These are phyloP conservation scores for Lipomyces chichibuensis DNA, from an alignment of 805 yeast genomes.

Conservation along the genomic window DNA sequence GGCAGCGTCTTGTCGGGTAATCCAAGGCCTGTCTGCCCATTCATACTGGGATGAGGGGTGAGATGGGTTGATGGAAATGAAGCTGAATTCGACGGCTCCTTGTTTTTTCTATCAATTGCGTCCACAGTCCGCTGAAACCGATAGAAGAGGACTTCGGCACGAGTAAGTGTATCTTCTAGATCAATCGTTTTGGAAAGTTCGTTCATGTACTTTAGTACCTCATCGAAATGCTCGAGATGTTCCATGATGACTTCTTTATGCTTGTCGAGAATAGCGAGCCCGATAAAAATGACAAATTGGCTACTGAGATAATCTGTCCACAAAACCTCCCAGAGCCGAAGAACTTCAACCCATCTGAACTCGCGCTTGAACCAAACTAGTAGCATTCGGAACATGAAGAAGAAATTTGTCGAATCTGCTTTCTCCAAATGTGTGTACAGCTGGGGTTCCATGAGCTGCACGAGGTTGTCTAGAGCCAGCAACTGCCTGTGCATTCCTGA, in stretches of 20 bases:
- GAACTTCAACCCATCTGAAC: slow-evolving; percentile 73
- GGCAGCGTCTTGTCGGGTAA: slow-evolving; percentile 31
- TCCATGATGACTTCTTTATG: slow-evolving; percentile 76
- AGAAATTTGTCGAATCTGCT: slow-evolving; percentile 86
- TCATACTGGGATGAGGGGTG: not conserved
- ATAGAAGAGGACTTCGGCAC: slow-evolving; percentile 81
- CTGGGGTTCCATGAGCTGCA: slow-evolving; percentile 88
- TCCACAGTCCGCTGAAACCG: slow-evolving; percentile 79
- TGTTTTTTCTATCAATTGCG: slow-evolving; percentile 58
- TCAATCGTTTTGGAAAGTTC: slow-evolving; percentile 79
- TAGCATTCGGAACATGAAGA: slow-evolving; percentile 93
- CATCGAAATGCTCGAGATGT: slow-evolving; percentile 80
- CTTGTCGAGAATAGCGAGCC: slow-evolving; percentile 85
- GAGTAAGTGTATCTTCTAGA: slow-evolving; percentile 72
- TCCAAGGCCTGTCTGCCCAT: not conserved
- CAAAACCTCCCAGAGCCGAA: slow-evolving; percentile 86
- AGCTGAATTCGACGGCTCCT: slow-evolving; percentile 25
- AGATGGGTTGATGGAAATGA: slow-evolving; percentile 8
- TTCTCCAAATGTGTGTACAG: slow-evolving; percentile 79
- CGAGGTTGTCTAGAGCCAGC: slow-evolving; percentile 76
- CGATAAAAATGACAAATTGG: slow-evolving; percentile 85
- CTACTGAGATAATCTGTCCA: slow-evolving; percentile 87
- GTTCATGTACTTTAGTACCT: slow-evolving; percentile 88
- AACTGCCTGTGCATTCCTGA: slow-evolving; percentile 91
- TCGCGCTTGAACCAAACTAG: slow-evolving; percentile 96